phyloP scores from a whole-genome alignment of 352 stramenopile genomes.

The Globisporangium lucens region DNA sequence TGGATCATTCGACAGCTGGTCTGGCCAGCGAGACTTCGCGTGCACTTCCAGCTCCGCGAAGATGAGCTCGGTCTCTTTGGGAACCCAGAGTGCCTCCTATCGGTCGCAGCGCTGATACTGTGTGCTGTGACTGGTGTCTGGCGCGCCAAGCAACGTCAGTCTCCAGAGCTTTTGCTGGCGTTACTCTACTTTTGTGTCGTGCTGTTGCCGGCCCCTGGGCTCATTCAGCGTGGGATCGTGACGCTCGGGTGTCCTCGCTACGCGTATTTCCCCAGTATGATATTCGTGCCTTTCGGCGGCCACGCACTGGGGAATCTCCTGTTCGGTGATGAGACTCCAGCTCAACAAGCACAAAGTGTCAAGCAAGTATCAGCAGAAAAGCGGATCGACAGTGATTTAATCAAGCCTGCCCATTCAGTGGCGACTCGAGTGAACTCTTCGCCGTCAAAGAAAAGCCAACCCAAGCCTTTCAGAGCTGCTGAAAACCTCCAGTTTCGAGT shows the following conservation, averaged over 20 bases:
- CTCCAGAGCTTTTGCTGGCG: conserved; percentile 26
- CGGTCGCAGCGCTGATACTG: conserved; percentile 20
- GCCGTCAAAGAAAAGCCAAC: background rate
- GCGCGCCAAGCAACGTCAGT: conserved; percentile 1
- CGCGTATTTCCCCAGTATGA: conserved; percentile 49
- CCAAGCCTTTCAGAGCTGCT: background rate
- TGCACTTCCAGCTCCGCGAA: conserved; percentile 51
- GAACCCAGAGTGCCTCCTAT: conserved; percentile 37
- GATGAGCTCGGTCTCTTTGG: conserved; percentile 23
- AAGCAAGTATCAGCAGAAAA: background rate
- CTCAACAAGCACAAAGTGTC: background rate
- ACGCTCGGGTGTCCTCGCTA: conserved; percentile 54
- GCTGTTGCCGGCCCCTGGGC: conserved; percentile 51
- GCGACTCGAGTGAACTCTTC: background rate
- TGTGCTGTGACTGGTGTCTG: background rate
- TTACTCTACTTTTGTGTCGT: conserved; percentile 38
- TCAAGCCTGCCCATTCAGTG: background rate
- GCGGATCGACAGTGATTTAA: background rate
- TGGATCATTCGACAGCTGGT: conserved; percentile 38
- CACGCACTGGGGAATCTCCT: conserved; percentile 16
- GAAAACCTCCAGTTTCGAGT: background rate
- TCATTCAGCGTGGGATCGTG: conserved; percentile 75
- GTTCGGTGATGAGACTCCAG: conserved; percentile 9
- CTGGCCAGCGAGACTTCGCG: conserved; percentile 46
- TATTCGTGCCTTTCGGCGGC: conserved; percentile 39